Base-by-base conservation (phyloP, 2,329 filamentous ascomycete species). In the Cercospora sesami region DNA sequence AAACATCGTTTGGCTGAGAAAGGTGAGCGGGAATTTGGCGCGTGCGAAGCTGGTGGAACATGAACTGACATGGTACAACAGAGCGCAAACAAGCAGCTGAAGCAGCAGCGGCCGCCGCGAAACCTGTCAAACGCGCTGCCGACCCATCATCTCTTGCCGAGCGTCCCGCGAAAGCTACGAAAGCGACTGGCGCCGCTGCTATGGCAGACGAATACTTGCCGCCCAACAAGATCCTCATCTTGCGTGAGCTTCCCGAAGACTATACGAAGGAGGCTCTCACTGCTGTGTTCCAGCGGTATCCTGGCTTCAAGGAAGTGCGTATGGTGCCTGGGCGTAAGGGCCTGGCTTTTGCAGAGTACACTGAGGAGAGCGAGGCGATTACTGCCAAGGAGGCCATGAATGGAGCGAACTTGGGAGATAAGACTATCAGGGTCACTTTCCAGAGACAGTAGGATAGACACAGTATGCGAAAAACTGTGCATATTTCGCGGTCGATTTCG, bases 171-270 rank as follows among this genome's bases (percentile, higher is more conserved):
- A 94, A 94, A 83, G 85, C 89, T 16, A 85, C 87, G 82, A 96
- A 96, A 79, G 67, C 73, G 5, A 87, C 91, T 5, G 84, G 88
- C 14, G 85, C 88, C 1, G 86, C 91, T 10, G 90, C 93, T 65
- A 90, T 98, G 18, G 93, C 94, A n/a, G 95, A 98, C 86, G 95
- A 99, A 81, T 98, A 97, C 80, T 87, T 98, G 4, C 94, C 94
- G 4, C 94, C 95, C 39, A 98, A 98, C 87, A 97, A 97, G 83
- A 96, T 93, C 73, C 86, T 99, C 39, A 96, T 98, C 82, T 84
- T 98, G 69, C 93, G 96, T 82, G 94, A 98, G 75, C 82, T 99
- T 39, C 94, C 95, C 8, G 92, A 94, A 71, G 91, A 93, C 72
- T 93, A 91, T 80, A 91, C 91, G 79, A 88, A 92, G 75, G 93